Evolutionary conservation across 2,329 filamentous ascomycete species (phyloP), one percentile per base, ranked within the genome.

Genomic region (Epichloe scottii): DNA sequence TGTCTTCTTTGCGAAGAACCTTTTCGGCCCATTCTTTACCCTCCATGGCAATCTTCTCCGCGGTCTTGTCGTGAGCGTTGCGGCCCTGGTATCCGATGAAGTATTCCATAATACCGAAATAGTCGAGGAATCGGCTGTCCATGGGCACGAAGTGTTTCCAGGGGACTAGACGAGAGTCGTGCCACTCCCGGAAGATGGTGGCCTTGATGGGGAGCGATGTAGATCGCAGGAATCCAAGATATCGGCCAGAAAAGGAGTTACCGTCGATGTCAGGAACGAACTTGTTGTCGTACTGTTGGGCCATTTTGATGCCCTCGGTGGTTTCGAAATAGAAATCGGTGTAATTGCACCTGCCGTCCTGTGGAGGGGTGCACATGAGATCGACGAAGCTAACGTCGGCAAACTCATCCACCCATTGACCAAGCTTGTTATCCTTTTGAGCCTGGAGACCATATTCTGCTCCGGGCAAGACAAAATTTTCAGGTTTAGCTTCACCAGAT

Each of bases 91-190:
- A 81, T 1, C 83, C 83, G 4, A 87, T 61, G 59, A 90, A 89
- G 60, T 87, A 90, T 52, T 85, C 79, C 73, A 89, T 74, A 51
- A 88, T 81, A 42, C 78, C 81, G 54, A 82, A 89, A 59, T 85
- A 76, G 57, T 90, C 87, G 37, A 77, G 69, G 59, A 83, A 89
- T 1, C 81, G 77, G 60, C 79, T 85, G 62, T 89, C 84, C 76
- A 91, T 82, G 15, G 87, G 87, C 2, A 89, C 82, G 59, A 87
- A 91, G 65, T 93, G 87, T 59, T 81, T 80, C 87, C 87, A 93
- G 0, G 85, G 75, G 2, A 88, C 71, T 1, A 91, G 71, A 3
- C 87, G 75, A 43, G 76, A 77, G 62, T 90, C 86, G 60, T 90
- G 87, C 87, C 87, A 93, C 63, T 93, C 87, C 19, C 78, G 75